Percentiles rank a stretch among this genome's conserved stretches.
Evolutionary conservation across 2,329 filamentous ascomycete species (phyloP).

Genomic region (Calycina herbarum): DNA sequence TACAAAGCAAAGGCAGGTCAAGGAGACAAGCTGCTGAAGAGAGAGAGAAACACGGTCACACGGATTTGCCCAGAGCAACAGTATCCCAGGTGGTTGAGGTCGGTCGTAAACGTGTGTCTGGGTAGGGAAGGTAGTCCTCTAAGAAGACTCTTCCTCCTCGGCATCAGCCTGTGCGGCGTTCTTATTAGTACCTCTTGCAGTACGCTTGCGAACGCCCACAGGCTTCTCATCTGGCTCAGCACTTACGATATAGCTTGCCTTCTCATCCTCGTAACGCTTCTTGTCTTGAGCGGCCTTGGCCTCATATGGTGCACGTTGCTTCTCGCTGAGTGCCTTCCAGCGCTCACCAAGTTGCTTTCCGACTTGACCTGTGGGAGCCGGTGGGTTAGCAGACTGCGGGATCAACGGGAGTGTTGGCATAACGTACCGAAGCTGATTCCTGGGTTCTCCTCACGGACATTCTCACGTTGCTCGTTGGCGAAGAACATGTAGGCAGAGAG

Average conservation of each 20-base stretch:
- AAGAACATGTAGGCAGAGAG: conserved; percentile 99
- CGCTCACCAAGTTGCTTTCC: conserved; percentile 97
- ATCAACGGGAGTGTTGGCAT: conserved; percentile 38
- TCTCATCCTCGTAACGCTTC: conserved; percentile 99
- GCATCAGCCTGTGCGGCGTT: conserved; percentile 51
- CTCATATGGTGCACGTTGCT: conserved; percentile 92
- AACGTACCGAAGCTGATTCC: conserved; percentile 84
- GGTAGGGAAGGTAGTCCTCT: conserved; percentile 23
- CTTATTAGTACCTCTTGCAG: conserved; percentile 36
- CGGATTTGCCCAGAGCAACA: conserved; percentile 18
- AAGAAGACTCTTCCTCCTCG: conserved; percentile 54
- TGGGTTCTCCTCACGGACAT: conserved; percentile 96
- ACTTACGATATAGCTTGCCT: conserved; percentile 87
- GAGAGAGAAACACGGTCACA: conserved; percentile 17
- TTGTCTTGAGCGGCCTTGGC: conserved; percentile 96
- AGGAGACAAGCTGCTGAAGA: conserved; percentile 16
- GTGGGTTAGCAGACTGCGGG: conserved; percentile 18
- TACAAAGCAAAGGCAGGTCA: conserved; percentile 20
- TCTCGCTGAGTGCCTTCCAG: conserved; percentile 95
- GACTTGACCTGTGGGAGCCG: conserved; percentile 68
- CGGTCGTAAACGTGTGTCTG: conserved; percentile 25
- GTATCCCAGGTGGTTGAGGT: conserved; percentile 13
- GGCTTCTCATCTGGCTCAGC: conserved; percentile 12
- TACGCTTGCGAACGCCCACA: conserved; percentile 25
- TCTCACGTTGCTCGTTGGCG: conserved; percentile 98